Percentiles rank a stretch among this genome's conserved stretches.
phyloP scores from a whole-genome alignment of 345 rosid genomes.

The Pistacia atlantica region DNA sequence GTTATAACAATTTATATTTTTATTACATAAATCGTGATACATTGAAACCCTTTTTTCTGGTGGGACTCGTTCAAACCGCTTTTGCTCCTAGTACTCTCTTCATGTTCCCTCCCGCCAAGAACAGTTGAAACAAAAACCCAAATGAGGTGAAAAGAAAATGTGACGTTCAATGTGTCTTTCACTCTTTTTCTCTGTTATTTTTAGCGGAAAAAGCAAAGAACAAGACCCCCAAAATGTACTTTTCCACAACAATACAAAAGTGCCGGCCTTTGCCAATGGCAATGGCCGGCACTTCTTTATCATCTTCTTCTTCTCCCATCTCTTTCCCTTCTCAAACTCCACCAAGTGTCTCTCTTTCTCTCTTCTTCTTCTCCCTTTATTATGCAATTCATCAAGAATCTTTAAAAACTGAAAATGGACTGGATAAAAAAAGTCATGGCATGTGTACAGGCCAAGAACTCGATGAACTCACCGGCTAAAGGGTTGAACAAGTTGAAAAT shows the following conservation, averaged over 20 bases:
- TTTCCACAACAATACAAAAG: conserved; percentile 16
- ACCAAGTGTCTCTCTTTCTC: conserved; percentile 27
- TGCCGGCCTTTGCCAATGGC: conserved; percentile 37
- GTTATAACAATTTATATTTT: no score
- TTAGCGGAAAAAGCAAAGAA: conserved; percentile 30
- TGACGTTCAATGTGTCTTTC: not conserved
- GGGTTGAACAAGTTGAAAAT: conserved; percentile 46
- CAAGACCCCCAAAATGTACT: not conserved
- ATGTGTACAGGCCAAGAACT: conserved; percentile 49
- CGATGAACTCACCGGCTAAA: conserved; percentile 35
- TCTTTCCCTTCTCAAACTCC: conserved; percentile 24
- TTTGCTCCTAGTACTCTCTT: not conserved
- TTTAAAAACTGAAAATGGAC: not conserved
- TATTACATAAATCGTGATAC: no score
- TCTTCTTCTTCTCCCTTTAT: not conserved
- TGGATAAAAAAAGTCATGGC: conserved; percentile 43
- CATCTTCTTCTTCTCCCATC: conserved; percentile 10
- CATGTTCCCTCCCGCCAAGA: conserved; percentile 23
- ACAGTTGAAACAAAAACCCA: not conserved
- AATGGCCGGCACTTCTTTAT: conserved; percentile 38
- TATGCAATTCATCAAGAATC: not conserved
- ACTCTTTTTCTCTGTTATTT: not conserved
- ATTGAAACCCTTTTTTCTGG: no score
- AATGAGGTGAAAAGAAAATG: not conserved
- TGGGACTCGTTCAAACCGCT: not conserved